Base-by-base conservation (phyloP, 352 stramenopile species). In the Pythium aquatile region DNA sequence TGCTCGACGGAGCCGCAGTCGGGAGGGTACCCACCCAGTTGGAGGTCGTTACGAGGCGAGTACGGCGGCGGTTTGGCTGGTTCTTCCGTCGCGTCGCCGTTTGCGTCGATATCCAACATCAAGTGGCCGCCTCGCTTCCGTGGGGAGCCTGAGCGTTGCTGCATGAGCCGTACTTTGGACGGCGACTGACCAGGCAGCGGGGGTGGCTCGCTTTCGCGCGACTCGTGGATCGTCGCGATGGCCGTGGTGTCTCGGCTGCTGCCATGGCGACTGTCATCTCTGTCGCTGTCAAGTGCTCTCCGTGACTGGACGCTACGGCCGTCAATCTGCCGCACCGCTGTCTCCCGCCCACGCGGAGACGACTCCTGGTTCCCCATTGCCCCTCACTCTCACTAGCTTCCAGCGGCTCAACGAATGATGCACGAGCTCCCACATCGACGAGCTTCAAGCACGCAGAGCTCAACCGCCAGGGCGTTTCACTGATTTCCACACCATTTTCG, bases 1-100 rank as follows among this genome's bases (percentile, higher is more conserved):
- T 89, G 63, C 29, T 85, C 68, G 24, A 76, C 71, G 1, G 85
- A 87, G 60, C 84, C 83, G 68, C 86, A 94, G 74, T 94, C 84
- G 0, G 86, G 78, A 13, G 79, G 80, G 59, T 92, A 94, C 0
- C 78, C 82, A 3, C 79, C 83, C 0, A 94, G 72, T 28, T 92
- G 82, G 4, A 70, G 75, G 64, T 93, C 83, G 40, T 79, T 55
- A 16, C 79, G 72, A 8, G 80, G 66, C 17, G 66, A 73, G 56
- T 72, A 68, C 39, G 66, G 65, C 20, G 44, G 8, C 17, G 51
- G 40, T 32, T n/a, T 39, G 29, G 33, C 14, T 26, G 28, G 30
- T 28, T 59, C 58, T 26, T 17, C 14, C 16, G 62, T 8, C 7
- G 14, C 55, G 28, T 14, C 29, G 17, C 35, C 20, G 17, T 39